Evolutionary conservation across 371 early-diverging fungal species (phyloP), one percentile per base, ranked within the genome.

Genomic region (Haplosporangium sp.): DNA sequence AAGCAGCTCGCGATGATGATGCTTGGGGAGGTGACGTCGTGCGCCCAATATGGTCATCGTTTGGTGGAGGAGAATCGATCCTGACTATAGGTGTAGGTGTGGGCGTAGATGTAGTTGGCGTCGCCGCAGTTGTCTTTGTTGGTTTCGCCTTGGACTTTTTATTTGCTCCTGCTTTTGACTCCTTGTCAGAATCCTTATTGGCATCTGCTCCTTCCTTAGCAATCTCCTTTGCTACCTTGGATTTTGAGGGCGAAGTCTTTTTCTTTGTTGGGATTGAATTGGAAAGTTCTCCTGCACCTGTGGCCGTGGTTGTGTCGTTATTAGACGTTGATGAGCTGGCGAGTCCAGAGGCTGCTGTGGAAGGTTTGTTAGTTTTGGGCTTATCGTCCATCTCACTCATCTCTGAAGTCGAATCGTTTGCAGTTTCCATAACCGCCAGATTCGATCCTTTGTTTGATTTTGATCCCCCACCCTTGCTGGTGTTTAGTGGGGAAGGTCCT

Each of bases 381-480:
- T 73, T 71, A 38, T 74, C 74, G 9, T 77, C 77, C 60, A 67
- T 55, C 20, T 82, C 82, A 45, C 77, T 82, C 52, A 73, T 57
- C 45, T 82, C 82, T 20, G 82, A 72, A 13, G 68, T 67, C 12
- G 72, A 69, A 6, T 82, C 79, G 21, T 79, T 79, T 38, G 82
- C 69, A 51, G 52, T 61, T 21, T 79, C 79, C 62, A 68, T 58
- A 9, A 79, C 51, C 0, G 73, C 56, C 8, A 79, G 56, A 48
- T 37, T 72, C 8, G 79, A 79, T 5, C 57, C 63, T 42, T 76
- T 76, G n/a, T 1, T 20, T 45, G 60, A 46, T 54, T 67, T 73
- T 14, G 73, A 55, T 8, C 37, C 40, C 0, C 38, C 37, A 13
- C 59, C 38, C 38, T 55, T 73, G 50, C 50, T 36, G 23, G 67